Conservation (phyloP, 163 green algal species). For the Prototheca cutis region DNA sequence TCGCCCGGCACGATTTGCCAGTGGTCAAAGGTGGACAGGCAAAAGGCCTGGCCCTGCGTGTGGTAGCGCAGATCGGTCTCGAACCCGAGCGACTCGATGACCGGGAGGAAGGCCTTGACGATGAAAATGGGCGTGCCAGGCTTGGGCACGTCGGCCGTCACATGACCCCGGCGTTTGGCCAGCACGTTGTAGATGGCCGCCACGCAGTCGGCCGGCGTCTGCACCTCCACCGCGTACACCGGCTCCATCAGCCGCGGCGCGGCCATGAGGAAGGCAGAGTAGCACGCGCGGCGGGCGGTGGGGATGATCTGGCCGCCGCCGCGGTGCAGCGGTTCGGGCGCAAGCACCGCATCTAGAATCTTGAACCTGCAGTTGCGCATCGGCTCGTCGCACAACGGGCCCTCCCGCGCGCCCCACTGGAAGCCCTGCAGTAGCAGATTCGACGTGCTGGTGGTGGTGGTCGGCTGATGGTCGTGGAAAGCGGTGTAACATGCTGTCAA, state of each 20-base stretch:
- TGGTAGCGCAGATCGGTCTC: conserved; percentile 97
- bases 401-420: conserved; percentile 83
- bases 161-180: conserved; percentile 86
- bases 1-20: conserved; percentile 95
- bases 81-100: conserved; percentile 95
- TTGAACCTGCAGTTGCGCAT: conserved; percentile 97
- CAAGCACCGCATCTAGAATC: conserved; percentile 78
- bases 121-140: conserved; percentile 94
- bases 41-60: conserved; percentile 96
- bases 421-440: no score
- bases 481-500: no score
- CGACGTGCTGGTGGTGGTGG: no score
- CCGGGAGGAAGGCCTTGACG: conserved; percentile 87
- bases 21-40: conserved; percentile 89
- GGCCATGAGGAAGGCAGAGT: conserved; percentile 94
- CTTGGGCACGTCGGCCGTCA: conserved; percentile 82
- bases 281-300: conserved; percentile 81
- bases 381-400: conserved; percentile 94
- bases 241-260: conserved; percentile 96
- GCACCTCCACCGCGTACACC: conserved; percentile 92
- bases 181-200: conserved; percentile 94
- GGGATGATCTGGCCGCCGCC: conserved; percentile 91
- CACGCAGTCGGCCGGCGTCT: conserved; percentile 94
- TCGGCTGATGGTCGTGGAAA: no score
- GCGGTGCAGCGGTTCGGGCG: conserved; percentile 61